Evolutionary conservation across 495 filamentous ascomycete genomes (phyloP), one percentile per base, ranked within the genome.

Genomic region (Podospora pseudocomata): DNA sequence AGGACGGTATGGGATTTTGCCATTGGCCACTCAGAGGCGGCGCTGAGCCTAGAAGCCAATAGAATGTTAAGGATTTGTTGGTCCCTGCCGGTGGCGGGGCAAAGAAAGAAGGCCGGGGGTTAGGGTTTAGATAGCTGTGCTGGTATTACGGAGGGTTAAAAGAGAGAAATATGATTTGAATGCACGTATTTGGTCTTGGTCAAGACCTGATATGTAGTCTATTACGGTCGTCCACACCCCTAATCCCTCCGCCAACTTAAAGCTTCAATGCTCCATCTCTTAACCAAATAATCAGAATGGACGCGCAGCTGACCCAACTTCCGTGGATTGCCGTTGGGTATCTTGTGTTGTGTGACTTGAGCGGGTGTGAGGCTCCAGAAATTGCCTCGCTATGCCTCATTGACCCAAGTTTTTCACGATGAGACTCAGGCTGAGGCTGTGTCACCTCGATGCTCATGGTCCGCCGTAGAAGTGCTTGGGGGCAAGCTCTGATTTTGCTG

Each of bases 21-120:
- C 66, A 72, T 74, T 73, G 75, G 72, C 74, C 74, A 75, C 71
- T 71, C 20, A 26, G 39, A 34, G 49, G 4, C 57, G 18, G 68
- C 39, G 30, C 64, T 34, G 26, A 27, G 64, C 0, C 59, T 68
- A 65, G 72, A 76, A 76, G 70, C 72, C 70, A 74, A 76, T 74
- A 30, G 72, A 76, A 72, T 20, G 18, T n/a, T 30, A 60, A 54
- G 66, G 32, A 34, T 55, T 64, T 64, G 2, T 11, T 61, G 59
- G 59, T 9, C 16, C 59, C 5, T 27, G 19, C 19, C 27, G 19
- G 28, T 18, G n/a, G 30, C 27, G 32, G 61, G 27, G 27, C 7
- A 2, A n/a, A 5, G 18, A 23, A 23, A 32, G 20, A 58, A 58
- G 28, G 53, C 67, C 67, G 61, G 62, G 62, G 67, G 67, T 68